A percentile compares a stretch with the other conserved stretches of the same genome.
These are phyloP conservation scores for Drechslerella stenobrocha DNA, from an alignment of 2,329 filamentous ascomycete species.

Conservation along the genomic window DNA sequence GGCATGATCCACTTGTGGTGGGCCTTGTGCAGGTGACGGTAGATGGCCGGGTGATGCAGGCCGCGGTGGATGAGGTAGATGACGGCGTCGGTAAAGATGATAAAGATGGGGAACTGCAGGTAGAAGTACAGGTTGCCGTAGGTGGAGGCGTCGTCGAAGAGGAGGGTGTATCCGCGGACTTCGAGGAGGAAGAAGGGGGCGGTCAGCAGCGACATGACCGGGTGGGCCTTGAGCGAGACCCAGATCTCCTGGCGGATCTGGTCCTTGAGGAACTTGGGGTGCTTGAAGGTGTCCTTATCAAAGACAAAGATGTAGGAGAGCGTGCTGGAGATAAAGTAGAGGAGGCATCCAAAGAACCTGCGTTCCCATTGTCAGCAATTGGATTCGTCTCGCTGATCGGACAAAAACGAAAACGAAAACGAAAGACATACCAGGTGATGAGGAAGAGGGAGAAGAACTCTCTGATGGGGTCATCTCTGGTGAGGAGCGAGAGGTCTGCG, in stretches of 20 bases:
- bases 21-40: conserved; percentile 91
- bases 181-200: conserved; percentile 79
- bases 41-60: conserved; percentile 76
- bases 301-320: conserved; percentile 88
- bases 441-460: conserved; percentile 76
- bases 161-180: conserved; percentile 79
- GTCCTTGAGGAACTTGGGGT: conserved; percentile 94
- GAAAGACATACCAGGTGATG: conserved; percentile 72
- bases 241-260: conserved; percentile 83
- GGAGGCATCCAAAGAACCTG: conserved; percentile 80
- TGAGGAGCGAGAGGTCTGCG: conserved; percentile 76
- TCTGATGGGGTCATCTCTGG: conserved; percentile 74
- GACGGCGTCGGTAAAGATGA: conserved; percentile 82
- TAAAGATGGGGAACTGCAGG: conserved; percentile 83
- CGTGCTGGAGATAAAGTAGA: conserved; percentile 82
- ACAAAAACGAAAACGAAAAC: conserved; percentile 17
- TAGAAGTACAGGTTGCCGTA: conserved; percentile 77
- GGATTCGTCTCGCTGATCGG: too few relatives aligned
- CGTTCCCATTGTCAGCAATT: conserved; percentile 23
- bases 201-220: conserved; percentile 79
- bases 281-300: conserved; percentile 83
- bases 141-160: conserved; percentile 78
- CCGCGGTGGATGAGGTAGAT: conserved; percentile 92
- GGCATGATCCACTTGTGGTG: conserved; percentile 99
- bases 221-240: conserved; percentile 76